Conservation (phyloP, 2,329 filamentous ascomycete species). For the Aureobasidium vineae region DNA sequence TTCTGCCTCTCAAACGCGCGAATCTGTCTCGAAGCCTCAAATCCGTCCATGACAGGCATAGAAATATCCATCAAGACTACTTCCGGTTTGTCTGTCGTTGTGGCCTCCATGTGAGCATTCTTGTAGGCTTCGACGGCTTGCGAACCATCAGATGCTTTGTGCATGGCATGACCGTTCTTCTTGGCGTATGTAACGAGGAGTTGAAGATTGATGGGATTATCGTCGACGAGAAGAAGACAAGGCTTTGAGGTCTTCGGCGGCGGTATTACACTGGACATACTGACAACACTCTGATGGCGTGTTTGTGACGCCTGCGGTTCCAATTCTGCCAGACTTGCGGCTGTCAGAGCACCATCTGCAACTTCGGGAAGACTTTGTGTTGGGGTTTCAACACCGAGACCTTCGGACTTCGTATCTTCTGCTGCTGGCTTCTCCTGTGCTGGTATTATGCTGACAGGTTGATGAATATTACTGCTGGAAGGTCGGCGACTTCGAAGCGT, state of each 20-base stretch:
- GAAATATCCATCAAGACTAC: conserved; percentile 46
- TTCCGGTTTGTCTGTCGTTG: not conserved
- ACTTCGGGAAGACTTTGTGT: not conserved
- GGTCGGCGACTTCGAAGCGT: not conserved
- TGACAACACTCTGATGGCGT: conserved; percentile 36
- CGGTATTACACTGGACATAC: not conserved
- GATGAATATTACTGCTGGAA: not conserved
- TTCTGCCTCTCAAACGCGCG: conserved; percentile 35
- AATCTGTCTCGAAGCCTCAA: conserved; percentile 35
- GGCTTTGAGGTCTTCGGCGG: conserved; percentile 17
- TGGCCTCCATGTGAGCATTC: conserved; percentile 20
- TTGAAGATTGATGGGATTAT: conserved; percentile 34
- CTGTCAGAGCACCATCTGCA: not conserved
- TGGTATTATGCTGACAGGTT: not conserved
- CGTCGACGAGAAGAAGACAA: conserved; percentile 35
- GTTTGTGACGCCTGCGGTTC: conserved; percentile 20
- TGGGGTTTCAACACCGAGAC: not conserved
- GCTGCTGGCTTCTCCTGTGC: not conserved
- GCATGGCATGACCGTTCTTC: conserved; percentile 38
- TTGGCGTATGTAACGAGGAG: conserved; percentile 39
- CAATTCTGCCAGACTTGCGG: not conserved
- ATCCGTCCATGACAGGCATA: conserved; percentile 25
- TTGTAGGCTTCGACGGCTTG: conserved; percentile 46
- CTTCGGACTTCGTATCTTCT: not conserved
- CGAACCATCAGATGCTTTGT: conserved; percentile 45